A percentile compares a stretch with the other conserved stretches of the same genome.
phyloP scores from a whole-genome alignment of 2,329 filamentous ascomycete genomes.

The Trichophyton equinum region DNA sequence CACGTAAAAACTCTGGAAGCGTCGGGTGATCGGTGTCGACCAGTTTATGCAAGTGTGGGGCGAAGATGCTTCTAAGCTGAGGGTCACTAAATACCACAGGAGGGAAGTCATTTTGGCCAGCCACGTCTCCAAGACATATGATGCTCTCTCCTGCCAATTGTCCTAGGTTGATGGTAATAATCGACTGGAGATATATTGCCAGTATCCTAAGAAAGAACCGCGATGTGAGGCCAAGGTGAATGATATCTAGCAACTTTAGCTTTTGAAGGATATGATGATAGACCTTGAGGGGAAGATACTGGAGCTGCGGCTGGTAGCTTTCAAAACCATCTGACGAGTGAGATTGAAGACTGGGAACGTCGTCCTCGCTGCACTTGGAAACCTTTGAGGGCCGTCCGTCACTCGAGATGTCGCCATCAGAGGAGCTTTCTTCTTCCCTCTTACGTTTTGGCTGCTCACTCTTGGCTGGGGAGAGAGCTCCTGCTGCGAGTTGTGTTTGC shows the following conservation, averaged over 20 bases:
- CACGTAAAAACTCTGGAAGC: not conserved
- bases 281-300: not conserved
- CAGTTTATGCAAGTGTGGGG: not conserved
- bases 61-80: not conserved
- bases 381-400: not conserved
- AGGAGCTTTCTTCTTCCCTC: not conserved
- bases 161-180: not conserved
- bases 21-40: not conserved
- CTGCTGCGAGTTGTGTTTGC: not conserved
- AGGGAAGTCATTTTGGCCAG: not conserved
- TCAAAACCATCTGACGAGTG: not conserved
- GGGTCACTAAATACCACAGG: not conserved
- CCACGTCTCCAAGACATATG: not conserved
- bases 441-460: not conserved
- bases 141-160: not conserved
- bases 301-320: not conserved
- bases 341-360: not conserved
- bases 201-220: not conserved
- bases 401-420: not conserved
- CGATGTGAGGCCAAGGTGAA: slow-evolving; percentile 3
- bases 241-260: not conserved
- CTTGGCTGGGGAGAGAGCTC: not conserved
- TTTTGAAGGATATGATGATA: not conserved
- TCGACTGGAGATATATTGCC: not conserved
- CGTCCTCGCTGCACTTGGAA: not conserved